Base-by-base conservation (phyloP, 176 grass and related monocot genomes). In the Aegilops speltoides region DNA sequence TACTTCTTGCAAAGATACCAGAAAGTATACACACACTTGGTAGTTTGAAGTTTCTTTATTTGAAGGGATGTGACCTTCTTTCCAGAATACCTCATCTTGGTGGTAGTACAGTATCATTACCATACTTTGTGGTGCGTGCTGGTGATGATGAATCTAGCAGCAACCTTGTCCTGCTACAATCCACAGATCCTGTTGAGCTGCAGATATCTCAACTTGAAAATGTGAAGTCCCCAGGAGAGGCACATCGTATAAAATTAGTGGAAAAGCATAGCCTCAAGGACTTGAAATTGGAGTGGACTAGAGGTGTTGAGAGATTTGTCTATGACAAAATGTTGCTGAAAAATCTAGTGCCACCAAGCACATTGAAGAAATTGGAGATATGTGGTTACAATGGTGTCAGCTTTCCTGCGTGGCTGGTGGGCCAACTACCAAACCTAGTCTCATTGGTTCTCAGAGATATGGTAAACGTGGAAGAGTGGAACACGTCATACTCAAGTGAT, bases 1-100 rank as follows among this genome's bases (percentile, higher is more conserved):
- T 0, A 31, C 0, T 3, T 0, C 3, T 31, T 2, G 3, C 0
- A 0, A 31, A 31, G 3, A 31, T 31, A 31, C 31, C 31, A 0
- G 31, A 31, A 31, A 31, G 31, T 31, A 31, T 31, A 31, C 3
- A 3, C 3, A 31, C 31, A 3, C 0, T 4, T 31, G 31, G 3
- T 3, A 31, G 31, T 3, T 31, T 31, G 31, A 31, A 31, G 31
- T 3, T 31, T 31, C 31, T 31, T 31, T 31, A 31, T 31, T 31
- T 31, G 3, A 0, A 31, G 3, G 3, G 3, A 3, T 31, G 31
- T 31, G 3, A 0, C 31, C 0, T 2, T 31, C 31, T 31, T 31
- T 0, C 2, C 3, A 3, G 3, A 3, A 31, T 31, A 31, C 31
- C 31, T 31, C 31, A 31, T 0, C 31, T 31, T 3, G 2, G 31